These are phyloP conservation scores for Chaetomium sp. DNA, from an alignment of 2,329 filamentous ascomycete genomes.

Conservation along the genomic window DNA sequence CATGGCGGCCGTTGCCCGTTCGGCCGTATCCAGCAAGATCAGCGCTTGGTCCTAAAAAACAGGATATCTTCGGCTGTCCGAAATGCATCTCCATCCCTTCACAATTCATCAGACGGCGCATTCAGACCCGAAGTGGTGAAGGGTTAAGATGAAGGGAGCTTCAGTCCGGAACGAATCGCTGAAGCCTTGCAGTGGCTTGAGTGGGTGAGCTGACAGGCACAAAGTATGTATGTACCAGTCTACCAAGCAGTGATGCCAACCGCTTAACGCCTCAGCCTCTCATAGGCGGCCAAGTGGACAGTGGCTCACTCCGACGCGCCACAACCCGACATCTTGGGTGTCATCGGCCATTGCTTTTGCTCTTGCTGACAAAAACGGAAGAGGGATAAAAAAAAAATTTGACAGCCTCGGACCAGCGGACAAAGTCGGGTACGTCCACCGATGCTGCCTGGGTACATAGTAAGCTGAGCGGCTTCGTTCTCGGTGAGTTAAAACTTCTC, in stretches of 20 bases:
- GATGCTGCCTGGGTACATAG: too few relatives aligned
- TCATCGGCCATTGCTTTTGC: not conserved
- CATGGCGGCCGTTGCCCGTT: not conserved
- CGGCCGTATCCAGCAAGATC: not conserved
- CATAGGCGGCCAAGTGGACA: constrained; percentile 28
- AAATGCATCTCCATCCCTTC: too few relatives aligned
- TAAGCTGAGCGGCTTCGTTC: not conserved
- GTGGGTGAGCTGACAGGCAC: not conserved
- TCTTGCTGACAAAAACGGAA: not conserved
- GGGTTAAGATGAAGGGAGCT: not conserved
- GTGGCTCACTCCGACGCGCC: constrained; percentile 16
- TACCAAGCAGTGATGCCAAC: not conserved
- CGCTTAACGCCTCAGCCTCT: constrained; percentile 21
- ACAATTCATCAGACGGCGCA: not conserved
- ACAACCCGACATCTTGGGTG: constrained; percentile 11
- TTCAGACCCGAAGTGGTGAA: not conserved
- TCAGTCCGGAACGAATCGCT: not conserved
- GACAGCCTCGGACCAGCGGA: not conserved
- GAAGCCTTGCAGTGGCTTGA: not conserved
- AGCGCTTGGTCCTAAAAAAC: not conserved
- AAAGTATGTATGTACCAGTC: not conserved
- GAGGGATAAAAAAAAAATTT: not conserved
- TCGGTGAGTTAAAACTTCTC: too few relatives aligned
- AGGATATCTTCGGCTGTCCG: too few relatives aligned
- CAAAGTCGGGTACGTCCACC: too few relatives aligned